Conservation (phyloP, 2,329 filamentous ascomycete species). For the Metarhizium anisopliae region DNA sequence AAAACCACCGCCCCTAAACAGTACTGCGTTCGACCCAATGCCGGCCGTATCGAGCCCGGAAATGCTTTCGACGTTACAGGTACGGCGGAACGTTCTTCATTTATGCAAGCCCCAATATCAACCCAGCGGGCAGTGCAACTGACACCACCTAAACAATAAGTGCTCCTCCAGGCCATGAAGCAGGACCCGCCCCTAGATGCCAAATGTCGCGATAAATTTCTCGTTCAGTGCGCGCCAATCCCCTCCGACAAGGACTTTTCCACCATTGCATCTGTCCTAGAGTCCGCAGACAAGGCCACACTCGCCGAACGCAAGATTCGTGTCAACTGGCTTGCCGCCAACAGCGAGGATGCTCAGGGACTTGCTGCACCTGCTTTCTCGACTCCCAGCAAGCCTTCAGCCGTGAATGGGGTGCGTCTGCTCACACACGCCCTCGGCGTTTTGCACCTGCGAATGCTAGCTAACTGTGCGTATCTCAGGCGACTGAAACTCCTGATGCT, state of each 20-base stretch:
- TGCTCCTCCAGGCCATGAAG: slow-evolving; percentile 97
- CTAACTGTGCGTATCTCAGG: slow-evolving; percentile 12
- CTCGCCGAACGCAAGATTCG: slow-evolving; percentile 95
- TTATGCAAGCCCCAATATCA: neutral
- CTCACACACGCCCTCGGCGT: neutral
- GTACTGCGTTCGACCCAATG: slow-evolving; percentile 98
- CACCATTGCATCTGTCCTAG: slow-evolving; percentile 76
- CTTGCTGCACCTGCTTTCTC: slow-evolving; percentile 12
- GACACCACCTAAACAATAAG: slow-evolving; percentile 33
- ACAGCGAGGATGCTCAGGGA: slow-evolving; percentile 29
- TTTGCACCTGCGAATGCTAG: neutral
- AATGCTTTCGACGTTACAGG: slow-evolving; percentile 87
- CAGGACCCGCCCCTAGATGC: slow-evolving; percentile 77
- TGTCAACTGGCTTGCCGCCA: slow-evolving; percentile 70
- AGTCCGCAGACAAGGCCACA: slow-evolving; percentile 64
- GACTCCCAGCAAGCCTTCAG: slow-evolving; percentile 33
- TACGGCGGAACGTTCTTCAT: slow-evolving; percentile 30
- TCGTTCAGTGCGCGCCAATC: slow-evolving; percentile 85
- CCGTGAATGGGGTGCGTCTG: slow-evolving; percentile 31
- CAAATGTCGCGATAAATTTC: slow-evolving; percentile 94
- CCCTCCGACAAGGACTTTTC: slow-evolving; percentile 74
- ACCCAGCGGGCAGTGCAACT: slow-evolving; percentile 6
- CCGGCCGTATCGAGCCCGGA: slow-evolving; percentile 86
- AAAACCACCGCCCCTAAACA: slow-evolving; percentile 99
- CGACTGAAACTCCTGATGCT: slow-evolving; percentile 34